phyloP scores from a whole-genome alignment of 192 early-diverging fungal species.

The Phlyctochytrium planicorne region DNA sequence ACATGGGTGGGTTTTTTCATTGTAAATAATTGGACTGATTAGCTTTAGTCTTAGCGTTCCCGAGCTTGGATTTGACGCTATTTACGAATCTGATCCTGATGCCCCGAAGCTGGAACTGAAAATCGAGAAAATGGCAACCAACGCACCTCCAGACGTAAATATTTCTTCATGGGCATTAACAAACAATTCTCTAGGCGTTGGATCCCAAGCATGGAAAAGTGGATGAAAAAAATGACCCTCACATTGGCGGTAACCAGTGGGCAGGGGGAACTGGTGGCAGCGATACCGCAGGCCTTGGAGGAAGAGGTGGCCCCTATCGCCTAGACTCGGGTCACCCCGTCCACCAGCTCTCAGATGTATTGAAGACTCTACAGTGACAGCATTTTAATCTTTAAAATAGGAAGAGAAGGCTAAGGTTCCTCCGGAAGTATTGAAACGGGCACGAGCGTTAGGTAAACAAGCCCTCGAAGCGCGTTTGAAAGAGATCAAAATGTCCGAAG shows the following conservation, averaged over 20 bases:
- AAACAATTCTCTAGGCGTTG: not conserved
- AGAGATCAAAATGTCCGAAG: constrained; percentile 70
- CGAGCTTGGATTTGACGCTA: not conserved
- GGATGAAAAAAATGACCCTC: constrained; percentile 39
- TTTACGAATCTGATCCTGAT: too few relatives aligned
- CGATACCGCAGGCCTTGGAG: constrained; percentile 48
- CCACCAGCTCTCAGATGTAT: constrained; percentile 45
- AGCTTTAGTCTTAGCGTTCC: constrained; percentile 1
- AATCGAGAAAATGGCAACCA: too few relatives aligned
- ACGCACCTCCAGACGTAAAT: constrained; percentile 25
- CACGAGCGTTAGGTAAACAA: constrained; percentile 66
- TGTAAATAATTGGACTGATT: too few relatives aligned
- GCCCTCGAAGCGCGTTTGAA: constrained; percentile 63
- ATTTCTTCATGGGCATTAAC: too few relatives aligned
- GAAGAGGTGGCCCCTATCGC: constrained; percentile 45
- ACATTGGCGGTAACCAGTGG: constrained; percentile 45
- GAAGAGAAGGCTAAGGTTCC: constrained; percentile 57
- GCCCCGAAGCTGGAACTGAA: too few relatives aligned
- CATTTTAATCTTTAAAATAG: not conserved
- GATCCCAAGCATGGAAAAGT: constrained; percentile 45
- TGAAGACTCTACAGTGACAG: not conserved
- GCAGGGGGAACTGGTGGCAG: constrained; percentile 50
- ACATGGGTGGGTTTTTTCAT: too few relatives aligned
- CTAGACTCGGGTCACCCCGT: constrained; percentile 41
- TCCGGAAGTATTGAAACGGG: constrained; percentile 34